Evolutionary conservation across 306 rosid genomes (phyloP).

Genomic region (Cucumis sativus): Cucumber_9930_V3 NC_026657.2:35782001-35782500

Average conservation of each 20-base stretch:
- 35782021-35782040: slow-evolving; percentile 74
- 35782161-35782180: slow-evolving; percentile 66
- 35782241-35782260: slow-evolving; percentile 5
- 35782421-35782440: slow-evolving; percentile 79
- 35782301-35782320: not conserved
- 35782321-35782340: not conserved
- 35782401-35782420: slow-evolving; percentile 91
- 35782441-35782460: slow-evolving; percentile 86
- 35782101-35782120: not conserved
- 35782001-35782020: slow-evolving; percentile 94
- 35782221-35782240: slow-evolving; percentile 98
- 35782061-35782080: slow-evolving; percentile 11
- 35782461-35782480: slow-evolving; percentile 45
- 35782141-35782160: not conserved
- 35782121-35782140: not conserved
- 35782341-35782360: slow-evolving; percentile 66
- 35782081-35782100: slow-evolving; percentile 3
- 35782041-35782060: slow-evolving; percentile 73
- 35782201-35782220: slow-evolving; percentile 91
- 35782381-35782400: slow-evolving; percentile 91
- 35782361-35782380: slow-evolving; percentile 99
- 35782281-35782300: not conserved
- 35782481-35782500: not conserved
- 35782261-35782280: slow-evolving; percentile 6
- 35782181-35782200: slow-evolving; percentile 83